Evolutionary conservation across 2,329 filamentous ascomycete species (phyloP).

Genomic region (Alternaria arbusti): DNA sequence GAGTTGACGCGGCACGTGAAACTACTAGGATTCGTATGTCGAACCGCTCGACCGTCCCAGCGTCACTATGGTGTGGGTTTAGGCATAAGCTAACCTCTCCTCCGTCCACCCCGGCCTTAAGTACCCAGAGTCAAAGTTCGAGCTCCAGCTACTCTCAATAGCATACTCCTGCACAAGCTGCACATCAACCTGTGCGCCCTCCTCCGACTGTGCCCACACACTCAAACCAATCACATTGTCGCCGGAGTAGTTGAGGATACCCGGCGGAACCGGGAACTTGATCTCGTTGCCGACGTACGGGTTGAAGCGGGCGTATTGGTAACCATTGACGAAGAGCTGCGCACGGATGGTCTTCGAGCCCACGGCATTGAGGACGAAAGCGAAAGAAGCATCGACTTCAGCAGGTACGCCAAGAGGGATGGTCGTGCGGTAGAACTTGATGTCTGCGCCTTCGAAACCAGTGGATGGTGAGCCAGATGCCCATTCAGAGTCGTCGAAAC

Average conservation of each 20-base stretch:
- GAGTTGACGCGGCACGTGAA: background rate
- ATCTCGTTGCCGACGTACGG: constrained; percentile 67
- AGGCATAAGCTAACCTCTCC: constrained; percentile 43
- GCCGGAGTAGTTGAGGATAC: constrained; percentile 64
- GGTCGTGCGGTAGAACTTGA: constrained; percentile 63
- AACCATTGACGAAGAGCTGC: constrained; percentile 69
- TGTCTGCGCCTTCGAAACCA: constrained; percentile 58
- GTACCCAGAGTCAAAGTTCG: constrained; percentile 56
- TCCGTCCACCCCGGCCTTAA: constrained; percentile 60
- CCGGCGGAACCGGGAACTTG: constrained; percentile 65
- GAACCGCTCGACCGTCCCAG: background rate
- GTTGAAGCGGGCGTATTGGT: constrained; percentile 67
- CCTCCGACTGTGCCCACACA: constrained; percentile 65
- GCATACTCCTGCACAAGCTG: constrained; percentile 63
- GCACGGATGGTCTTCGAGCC: constrained; percentile 56
- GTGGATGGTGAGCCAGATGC: constrained; percentile 43
- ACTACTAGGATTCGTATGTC: background rate
- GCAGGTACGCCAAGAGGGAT: constrained; percentile 59
- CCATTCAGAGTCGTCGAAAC: constrained; percentile 60
- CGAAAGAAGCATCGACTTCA: constrained; percentile 63
- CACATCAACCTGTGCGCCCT: constrained; percentile 58
- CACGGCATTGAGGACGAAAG: constrained; percentile 60
- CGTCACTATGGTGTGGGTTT: background rate
- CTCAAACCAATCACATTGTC: constrained; percentile 65
- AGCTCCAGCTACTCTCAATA: constrained; percentile 60